Percentiles rank a stretch among this genome's conserved stretches.
Conservation (phyloP, 2,329 filamentous ascomycete genomes). For the Dactylellina drechsleri region DNA sequence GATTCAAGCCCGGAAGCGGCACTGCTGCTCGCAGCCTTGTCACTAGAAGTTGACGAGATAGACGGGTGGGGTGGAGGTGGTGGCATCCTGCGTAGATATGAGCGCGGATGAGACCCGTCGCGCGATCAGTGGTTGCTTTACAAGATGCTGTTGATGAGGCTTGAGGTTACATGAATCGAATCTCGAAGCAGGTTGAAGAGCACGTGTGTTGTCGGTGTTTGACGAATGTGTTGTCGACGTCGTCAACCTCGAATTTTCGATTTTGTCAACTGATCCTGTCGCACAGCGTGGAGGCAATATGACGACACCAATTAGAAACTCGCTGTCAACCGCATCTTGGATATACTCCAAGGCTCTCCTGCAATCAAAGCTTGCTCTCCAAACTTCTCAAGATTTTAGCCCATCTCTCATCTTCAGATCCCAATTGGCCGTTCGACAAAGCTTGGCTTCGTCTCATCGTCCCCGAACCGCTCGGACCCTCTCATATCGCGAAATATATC, state of each 20-base stretch:
- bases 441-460: slow-evolving; percentile 14
- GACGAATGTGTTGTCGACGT: slow-evolving; percentile 38
- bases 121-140: not conserved
- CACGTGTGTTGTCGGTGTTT: slow-evolving; percentile 12
- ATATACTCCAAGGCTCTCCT: slow-evolving; percentile 11
- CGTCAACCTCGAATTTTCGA: slow-evolving; percentile 13
- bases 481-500: slow-evolving; percentile 38
- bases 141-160: not conserved
- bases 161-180: not conserved
- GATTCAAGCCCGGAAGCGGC: slow-evolving; percentile 40
- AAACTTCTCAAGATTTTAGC: slow-evolving; percentile 2
- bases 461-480: slow-evolving; percentile 35
- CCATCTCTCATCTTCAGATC: slow-evolving; percentile 6
- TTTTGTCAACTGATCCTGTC: not conserved
- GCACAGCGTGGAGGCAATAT: slow-evolving; percentile 21
- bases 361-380: slow-evolving; percentile 15
- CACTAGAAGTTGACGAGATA: slow-evolving; percentile 24
- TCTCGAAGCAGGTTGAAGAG: not conserved
- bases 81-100: not conserved
- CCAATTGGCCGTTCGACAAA: slow-evolving; percentile 22
- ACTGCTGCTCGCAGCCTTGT: slow-evolving; percentile 28
- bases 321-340: slow-evolving; percentile 6
- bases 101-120: not conserved
- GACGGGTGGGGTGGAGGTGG: slow-evolving; percentile 30
- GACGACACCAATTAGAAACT: slow-evolving; percentile 26